Base-by-base conservation (phyloP, 495 filamentous ascomycete species). In the Delitschia confertaspora region DNA sequence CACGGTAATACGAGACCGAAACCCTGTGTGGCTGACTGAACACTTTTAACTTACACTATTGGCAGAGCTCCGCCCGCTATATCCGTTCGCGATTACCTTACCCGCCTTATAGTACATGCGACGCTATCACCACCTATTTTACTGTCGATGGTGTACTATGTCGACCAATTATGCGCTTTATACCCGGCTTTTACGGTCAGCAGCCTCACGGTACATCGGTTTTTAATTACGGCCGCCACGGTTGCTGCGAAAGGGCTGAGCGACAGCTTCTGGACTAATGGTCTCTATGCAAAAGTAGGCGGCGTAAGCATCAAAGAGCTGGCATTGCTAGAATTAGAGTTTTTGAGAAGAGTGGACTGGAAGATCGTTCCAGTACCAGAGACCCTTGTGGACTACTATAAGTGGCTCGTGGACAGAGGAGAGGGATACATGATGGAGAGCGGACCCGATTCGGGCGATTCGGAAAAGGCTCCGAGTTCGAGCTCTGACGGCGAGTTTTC, bases 61-160 rank as follows among this genome's bases (percentile, higher is more conserved):
- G 13, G 22, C 42, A 85, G 82, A 58, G 88, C 91, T 3, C 85
- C 91, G 2, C 91, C 91, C 5, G 88, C 83, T 34, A 98, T 98
- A 27, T 93, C 85, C 35, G 88, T 98, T 13, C 67, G 75, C 25
- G 91, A 96, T 58, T 98, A 98, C 61, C 72, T 98, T 5, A 80
- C 88, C 55, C 82, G 91, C 42, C 71, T 98, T 13, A 88, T 91
- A 8, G 88, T 87, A 33, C 91, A 98, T 61, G 91, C 91, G 20
- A 94, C 88, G 0, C 74, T 98, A 1, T 83, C 84, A 5, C 88
- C 91, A 4, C 88, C 91, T 4, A 84, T 98, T 40, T 74, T 98
- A n/a, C 74, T 98, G n/a, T 88, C 86, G 48, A 98, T 98, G 88
- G 91, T 98, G 39, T 96, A 89, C 59, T 98, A 98, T 59, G 95